Evolutionary conservation across 768 basidiomycete species (phyloP).

Genomic region (Amanita rubescens): DNA sequence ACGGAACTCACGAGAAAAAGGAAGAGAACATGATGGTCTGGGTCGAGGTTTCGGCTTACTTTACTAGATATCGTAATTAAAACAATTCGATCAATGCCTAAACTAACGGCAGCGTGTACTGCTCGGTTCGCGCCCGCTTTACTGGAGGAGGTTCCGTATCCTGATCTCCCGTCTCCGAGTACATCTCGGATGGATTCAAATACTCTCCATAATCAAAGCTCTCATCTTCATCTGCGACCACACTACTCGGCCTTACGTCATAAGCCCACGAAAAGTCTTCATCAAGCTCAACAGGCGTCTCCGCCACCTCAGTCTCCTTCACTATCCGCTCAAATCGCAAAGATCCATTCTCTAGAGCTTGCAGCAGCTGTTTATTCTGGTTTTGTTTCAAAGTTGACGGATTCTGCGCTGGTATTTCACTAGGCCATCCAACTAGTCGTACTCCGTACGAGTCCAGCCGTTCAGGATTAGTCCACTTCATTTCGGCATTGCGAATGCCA

Average conservation of each 20-base stretch:
- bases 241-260: slow-evolving; percentile 15
- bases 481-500: slow-evolving; percentile 59
- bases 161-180: background rate
- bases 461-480: slow-evolving; percentile 70
- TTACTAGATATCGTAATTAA: background rate
- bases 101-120: too few species aligned
- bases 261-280: slow-evolving; percentile 40
- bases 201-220: slow-evolving; percentile 1
- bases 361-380: slow-evolving; percentile 49
- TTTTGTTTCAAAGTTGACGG: slow-evolving; percentile 48
- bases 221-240: slow-evolving; percentile 2
- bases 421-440: slow-evolving; percentile 57
- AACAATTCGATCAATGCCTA: background rate
- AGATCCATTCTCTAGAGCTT: slow-evolving; percentile 39
- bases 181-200: background rate
- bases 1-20: slow-evolving; percentile 62
- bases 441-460: slow-evolving; percentile 51
- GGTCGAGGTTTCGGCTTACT: background rate
- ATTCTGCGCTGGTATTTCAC: slow-evolving; percentile 49
- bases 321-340: slow-evolving; percentile 38
- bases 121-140: slow-evolving; percentile 6
- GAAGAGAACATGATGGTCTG: slow-evolving; percentile 63
- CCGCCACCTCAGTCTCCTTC: slow-evolving; percentile 2
- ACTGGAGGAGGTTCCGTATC: slow-evolving; percentile 2
- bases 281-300: slow-evolving; percentile 6